Evolutionary conservation across 495 filamentous ascomycete genomes (phyloP).

Genomic region (Penicillium cinerascens): DNA sequence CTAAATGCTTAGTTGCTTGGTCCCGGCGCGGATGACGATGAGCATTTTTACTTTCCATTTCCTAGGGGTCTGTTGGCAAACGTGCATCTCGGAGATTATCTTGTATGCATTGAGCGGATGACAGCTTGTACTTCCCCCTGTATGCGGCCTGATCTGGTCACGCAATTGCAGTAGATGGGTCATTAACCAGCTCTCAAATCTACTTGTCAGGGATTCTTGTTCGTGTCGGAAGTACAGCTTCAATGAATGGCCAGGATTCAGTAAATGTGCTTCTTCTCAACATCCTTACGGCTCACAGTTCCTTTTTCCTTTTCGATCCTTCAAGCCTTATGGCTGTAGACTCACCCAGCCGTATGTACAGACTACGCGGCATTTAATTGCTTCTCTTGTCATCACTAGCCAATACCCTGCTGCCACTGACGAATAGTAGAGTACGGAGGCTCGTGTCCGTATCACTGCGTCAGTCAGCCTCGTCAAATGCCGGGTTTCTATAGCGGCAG

Average conservation of each 20-base stretch:
- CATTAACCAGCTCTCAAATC: neutral
- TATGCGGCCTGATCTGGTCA: neutral
- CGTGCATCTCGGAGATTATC: neutral
- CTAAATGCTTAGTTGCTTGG: neutral
- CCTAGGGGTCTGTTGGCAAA: neutral
- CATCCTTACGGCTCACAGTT: neutral
- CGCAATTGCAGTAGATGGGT: neutral
- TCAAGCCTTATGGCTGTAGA: neutral
- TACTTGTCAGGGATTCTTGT: neutral
- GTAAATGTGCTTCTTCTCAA: no score
- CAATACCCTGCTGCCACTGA: neutral
- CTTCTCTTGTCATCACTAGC: neutral
- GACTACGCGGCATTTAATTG: neutral
- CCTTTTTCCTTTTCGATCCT: neutral
- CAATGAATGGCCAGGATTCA: neutral
- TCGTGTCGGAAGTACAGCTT: neutral
- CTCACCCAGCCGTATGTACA: neutral
- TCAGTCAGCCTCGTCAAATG: neutral
- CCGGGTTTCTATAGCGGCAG: conserved; percentile 6
- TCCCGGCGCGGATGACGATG: neutral
- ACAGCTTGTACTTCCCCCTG: neutral
- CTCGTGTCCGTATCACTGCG: neutral
- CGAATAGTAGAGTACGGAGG: neutral
- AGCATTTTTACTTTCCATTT: neutral
- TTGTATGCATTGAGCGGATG: neutral